Conservation (phyloP, 768 basidiomycete genomes). For the Thelephora aurantiotincta region DNA sequence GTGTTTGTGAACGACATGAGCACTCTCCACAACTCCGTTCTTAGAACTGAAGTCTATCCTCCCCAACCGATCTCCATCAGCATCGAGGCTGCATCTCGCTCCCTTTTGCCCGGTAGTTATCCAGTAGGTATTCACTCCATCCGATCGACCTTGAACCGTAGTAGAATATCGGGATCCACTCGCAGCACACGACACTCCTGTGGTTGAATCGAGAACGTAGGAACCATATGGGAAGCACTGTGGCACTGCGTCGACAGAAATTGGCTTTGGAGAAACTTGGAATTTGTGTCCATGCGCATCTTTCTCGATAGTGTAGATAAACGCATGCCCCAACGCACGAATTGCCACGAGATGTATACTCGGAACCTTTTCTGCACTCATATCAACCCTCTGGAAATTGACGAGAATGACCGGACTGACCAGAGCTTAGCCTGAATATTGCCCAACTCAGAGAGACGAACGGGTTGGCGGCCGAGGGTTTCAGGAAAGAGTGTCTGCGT, state of each 20-base stretch:
- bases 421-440: constrained; percentile 39
- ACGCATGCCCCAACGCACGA: constrained; percentile 40
- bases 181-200: constrained; percentile 30
- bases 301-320: constrained; percentile 39
- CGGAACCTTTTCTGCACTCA: constrained; percentile 22
- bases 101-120: constrained; percentile 45
- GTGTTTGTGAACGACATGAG: constrained; percentile 44
- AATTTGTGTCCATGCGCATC: constrained; percentile 17
- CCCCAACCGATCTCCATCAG: constrained; percentile 52
- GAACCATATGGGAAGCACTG: constrained; percentile 31
- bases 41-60: constrained; percentile 53
- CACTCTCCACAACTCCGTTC: constrained; percentile 31
- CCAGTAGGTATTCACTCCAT: constrained; percentile 24
- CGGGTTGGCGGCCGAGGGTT: constrained; percentile 23
- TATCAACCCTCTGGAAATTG: background rate
- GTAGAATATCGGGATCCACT: constrained; percentile 29
- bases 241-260: constrained; percentile 22
- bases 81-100: constrained; percentile 37
- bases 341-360: constrained; percentile 49
- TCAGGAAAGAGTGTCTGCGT: constrained; percentile 22
- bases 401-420: constrained; percentile 16
- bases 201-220: constrained; percentile 39
- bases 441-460: constrained; percentile 54
- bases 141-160: constrained; percentile 10
- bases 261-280: constrained; percentile 20